Evolutionary conservation across 306 rosid genomes (phyloP).

Genomic region (Albizia julibrissin): DNA sequence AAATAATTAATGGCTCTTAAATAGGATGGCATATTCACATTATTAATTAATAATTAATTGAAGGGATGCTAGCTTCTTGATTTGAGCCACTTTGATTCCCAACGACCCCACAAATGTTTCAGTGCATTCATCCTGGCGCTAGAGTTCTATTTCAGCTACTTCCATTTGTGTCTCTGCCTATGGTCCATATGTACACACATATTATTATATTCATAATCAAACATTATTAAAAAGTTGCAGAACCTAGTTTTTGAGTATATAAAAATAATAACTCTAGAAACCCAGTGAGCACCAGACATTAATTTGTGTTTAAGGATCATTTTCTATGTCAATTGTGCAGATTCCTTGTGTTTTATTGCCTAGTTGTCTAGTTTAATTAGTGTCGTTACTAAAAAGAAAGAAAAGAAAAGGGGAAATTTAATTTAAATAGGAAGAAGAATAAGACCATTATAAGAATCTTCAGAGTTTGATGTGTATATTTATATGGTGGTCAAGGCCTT

Average conservation of each 20-base stretch:
- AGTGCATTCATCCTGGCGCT: constrained; percentile 41
- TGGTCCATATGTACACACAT: background rate
- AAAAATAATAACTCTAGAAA: background rate
- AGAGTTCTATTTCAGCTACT: constrained; percentile 36
- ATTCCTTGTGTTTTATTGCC: constrained; percentile 30
- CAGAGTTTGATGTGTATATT: background rate
- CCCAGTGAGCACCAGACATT: background rate
- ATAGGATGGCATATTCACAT: constrained; percentile 26
- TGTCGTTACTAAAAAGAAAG: background rate
- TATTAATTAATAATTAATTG: constrained; percentile 21
- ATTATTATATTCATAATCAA: background rate
- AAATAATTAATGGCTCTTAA: constrained; percentile 22
- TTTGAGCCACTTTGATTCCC: constrained; percentile 46
- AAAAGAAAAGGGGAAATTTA: background rate
- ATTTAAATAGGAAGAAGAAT: background rate
- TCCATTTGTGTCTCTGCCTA: constrained; percentile 12
- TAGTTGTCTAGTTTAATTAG: constrained; percentile 13
- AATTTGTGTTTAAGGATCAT: constrained; percentile 20
- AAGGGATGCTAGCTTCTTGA: constrained; percentile 39
- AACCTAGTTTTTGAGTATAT: constrained; percentile 15
- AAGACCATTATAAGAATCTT: constrained; percentile 30
- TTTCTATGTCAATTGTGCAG: constrained; percentile 16
- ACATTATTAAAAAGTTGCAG: background rate
- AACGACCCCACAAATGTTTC: constrained; percentile 43
- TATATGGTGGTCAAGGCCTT: constrained; percentile 35